Conservation (phyloP, 1,284 basidiomycete genomes). For the Leucoagaricus sp. region DNA sequence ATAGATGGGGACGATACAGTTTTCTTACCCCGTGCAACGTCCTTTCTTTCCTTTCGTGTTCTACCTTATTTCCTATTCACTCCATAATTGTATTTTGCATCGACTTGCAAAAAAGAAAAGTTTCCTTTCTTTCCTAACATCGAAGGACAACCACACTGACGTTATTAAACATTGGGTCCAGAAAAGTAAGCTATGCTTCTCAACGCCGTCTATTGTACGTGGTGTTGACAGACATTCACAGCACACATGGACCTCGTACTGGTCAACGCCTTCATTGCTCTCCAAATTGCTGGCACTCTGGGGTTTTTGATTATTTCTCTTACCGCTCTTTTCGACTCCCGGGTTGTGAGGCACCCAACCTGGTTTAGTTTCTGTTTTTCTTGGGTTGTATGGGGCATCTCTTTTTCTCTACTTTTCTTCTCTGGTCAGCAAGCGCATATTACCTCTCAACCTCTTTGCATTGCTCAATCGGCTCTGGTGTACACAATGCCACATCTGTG, state of each 20-base stretch:
- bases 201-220: too few species aligned
- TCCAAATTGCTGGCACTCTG: slow-evolving; percentile 27
- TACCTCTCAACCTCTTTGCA: slow-evolving; percentile 23
- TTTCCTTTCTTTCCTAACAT: not conserved
- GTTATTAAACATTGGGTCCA: too few species aligned
- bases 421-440: slow-evolving; percentile 23
- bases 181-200: too few species aligned
- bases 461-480: slow-evolving; percentile 27
- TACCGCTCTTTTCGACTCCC: slow-evolving; percentile 24
- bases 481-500: slow-evolving; percentile 32
- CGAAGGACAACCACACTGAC: too few species aligned
- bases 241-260: not conserved
- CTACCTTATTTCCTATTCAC: not conserved
- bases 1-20: too few species aligned
- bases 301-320: slow-evolving; percentile 25
- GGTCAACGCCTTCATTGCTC: slow-evolving; percentile 24
- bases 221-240: too few species aligned
- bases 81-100: not conserved
- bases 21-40: not conserved
- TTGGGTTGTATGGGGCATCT: slow-evolving; percentile 30
- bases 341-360: slow-evolving; percentile 27
- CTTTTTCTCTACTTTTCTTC: slow-evolving; percentile 29
- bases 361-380: slow-evolving; percentile 33
- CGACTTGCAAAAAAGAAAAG: slow-evolving; percentile 2
- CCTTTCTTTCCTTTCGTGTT: not conserved